phyloP scores from a whole-genome alignment of 2,329 filamentous ascomycete species.

The Penicillium freii region DNA sequence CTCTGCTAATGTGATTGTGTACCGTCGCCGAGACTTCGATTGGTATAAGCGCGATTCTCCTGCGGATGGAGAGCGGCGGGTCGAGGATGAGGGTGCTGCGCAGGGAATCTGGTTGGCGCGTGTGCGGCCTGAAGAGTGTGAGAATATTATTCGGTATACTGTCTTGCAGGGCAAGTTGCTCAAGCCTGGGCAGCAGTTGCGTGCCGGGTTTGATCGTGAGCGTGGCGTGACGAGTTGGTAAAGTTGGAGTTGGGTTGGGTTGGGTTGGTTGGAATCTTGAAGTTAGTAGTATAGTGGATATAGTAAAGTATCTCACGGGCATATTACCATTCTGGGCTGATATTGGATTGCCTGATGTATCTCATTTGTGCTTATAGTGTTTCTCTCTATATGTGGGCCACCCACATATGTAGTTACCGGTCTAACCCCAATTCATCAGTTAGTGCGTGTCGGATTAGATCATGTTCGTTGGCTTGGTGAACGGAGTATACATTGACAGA shows the following conservation, averaged over 20 bases:
- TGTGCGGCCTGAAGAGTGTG: slow-evolving; percentile 82
- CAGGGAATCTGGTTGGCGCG: slow-evolving; percentile 93
- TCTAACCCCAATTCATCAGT: background rate
- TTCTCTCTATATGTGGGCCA: background rate
- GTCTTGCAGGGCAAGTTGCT: slow-evolving; percentile 91
- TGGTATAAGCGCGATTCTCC: slow-evolving; percentile 33
- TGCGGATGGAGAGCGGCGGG: slow-evolving; percentile 28
- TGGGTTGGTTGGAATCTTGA: background rate
- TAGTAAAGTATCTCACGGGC: background rate
- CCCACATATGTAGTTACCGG: background rate
- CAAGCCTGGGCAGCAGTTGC: slow-evolving; percentile 79
- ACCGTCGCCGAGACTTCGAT: slow-evolving; percentile 59
- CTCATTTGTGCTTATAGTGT: background rate
- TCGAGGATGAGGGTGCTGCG: slow-evolving; percentile 59
- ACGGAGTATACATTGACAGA: too few species aligned
- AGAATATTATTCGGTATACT: slow-evolving; percentile 86
- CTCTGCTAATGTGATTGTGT: slow-evolving; percentile 89
- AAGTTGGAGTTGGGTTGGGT: slow-evolving; percentile 2
- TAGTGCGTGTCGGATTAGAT: background rate
- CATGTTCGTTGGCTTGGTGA: too few species aligned
- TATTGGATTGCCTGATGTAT: background rate
- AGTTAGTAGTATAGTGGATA: background rate
- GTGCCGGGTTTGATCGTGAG: slow-evolving; percentile 84
- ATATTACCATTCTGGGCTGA: background rate
- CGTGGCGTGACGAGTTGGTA: slow-evolving; percentile 86